Percentiles rank a stretch among this genome's conserved stretches.
Evolutionary conservation across 768 basidiomycete species (phyloP).

Genomic region (Daedaleopsis nitida): DNA sequence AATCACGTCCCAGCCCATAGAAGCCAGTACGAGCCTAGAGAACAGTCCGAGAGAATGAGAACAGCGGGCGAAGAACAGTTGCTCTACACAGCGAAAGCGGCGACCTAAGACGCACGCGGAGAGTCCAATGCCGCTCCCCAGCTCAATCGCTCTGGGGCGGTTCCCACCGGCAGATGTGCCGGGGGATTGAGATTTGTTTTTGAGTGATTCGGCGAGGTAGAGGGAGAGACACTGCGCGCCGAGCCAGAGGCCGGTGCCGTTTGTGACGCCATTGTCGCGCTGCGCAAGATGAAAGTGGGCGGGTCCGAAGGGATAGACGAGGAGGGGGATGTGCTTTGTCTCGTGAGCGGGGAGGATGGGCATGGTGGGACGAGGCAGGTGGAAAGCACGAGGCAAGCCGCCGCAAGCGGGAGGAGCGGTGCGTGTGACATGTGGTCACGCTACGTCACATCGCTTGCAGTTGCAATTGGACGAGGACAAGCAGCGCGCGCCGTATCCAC

Average conservation of each 20-base stretch:
- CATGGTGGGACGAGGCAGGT: constrained; percentile 20
- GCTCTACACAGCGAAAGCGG: constrained; percentile 9
- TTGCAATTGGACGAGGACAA: not conserved
- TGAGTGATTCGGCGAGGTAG: constrained; percentile 52
- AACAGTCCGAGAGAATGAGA: constrained; percentile 8
- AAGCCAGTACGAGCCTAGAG: constrained; percentile 59
- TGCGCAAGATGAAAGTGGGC: constrained; percentile 53
- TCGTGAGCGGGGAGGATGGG: constrained; percentile 53
- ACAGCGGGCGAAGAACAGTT: constrained; percentile 4
- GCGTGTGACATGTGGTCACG: not conserved
- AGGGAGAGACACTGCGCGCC: constrained; percentile 73
- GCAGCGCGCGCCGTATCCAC: constrained; percentile 23
- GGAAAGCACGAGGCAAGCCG: not conserved
- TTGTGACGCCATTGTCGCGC: constrained; percentile 61
- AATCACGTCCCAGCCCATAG: constrained; percentile 74
- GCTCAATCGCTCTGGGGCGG: constrained; percentile 59
- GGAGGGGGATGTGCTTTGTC: constrained; percentile 61
- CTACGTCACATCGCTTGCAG: not conserved
- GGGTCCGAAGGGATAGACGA: constrained; percentile 46
- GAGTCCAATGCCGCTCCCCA: constrained; percentile 84
- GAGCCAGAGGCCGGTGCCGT: constrained; percentile 86
- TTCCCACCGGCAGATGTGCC: constrained; percentile 10
- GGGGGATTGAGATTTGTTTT: constrained; percentile 20
- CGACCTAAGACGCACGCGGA: constrained; percentile 55
- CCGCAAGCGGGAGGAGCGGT: constrained; percentile 2